Conservation (phyloP, 2,329 filamentous ascomycete genomes). For the Amesomyces nigricolor region DNA sequence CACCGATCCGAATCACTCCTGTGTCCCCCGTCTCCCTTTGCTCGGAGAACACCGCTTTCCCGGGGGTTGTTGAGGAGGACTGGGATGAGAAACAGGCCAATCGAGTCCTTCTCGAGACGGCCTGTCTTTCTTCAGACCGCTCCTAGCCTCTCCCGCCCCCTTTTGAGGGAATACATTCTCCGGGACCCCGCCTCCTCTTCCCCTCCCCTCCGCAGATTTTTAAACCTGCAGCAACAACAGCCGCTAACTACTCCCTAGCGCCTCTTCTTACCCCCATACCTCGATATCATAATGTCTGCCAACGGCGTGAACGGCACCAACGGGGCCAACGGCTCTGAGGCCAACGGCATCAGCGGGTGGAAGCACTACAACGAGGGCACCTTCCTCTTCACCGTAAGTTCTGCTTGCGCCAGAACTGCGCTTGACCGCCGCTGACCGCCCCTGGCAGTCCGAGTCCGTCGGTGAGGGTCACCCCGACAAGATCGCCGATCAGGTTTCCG, state of each 20-base stretch:
- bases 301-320: slow-evolving; percentile 38
- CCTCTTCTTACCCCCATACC: not conserved
- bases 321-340: slow-evolving; percentile 41
- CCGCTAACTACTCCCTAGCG: slow-evolving; percentile 15
- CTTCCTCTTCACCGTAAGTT: slow-evolving; percentile 74
- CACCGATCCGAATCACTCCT: not conserved
- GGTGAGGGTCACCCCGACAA: slow-evolving; percentile 92
- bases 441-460: slow-evolving; percentile 69
- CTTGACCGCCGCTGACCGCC: slow-evolving; percentile 19
- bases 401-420: not conserved
- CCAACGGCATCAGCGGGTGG: slow-evolving; percentile 35
- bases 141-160: not conserved
- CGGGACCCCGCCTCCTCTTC: not conserved
- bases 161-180: not conserved
- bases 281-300: slow-evolving; percentile 47
- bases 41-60: not conserved
- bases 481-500: slow-evolving; percentile 97
- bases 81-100: not conserved
- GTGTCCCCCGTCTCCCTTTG: not conserved
- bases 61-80: not conserved
- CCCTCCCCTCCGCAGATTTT: not conserved
- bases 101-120: too few species aligned
- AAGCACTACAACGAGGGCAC: slow-evolving; percentile 58
- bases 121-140: not conserved
- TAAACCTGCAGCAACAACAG: not conserved